phyloP scores from a whole-genome alignment of 441 rosid species.

The Isatis lusitanica region DNA sequence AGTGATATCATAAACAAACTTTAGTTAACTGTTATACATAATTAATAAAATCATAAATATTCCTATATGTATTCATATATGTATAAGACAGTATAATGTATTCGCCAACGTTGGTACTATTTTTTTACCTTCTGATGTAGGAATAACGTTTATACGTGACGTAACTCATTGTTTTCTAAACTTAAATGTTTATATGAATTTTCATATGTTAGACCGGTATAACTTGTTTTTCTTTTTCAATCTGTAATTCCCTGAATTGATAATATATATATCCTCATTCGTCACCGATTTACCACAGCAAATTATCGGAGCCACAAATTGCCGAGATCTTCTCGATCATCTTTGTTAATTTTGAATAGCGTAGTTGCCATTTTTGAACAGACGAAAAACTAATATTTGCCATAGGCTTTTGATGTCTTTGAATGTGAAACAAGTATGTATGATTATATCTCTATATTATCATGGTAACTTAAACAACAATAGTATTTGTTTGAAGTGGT shows the following conservation, averaged over 20 bases:
- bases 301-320: neutral
- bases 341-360: neutral
- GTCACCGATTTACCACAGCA: too few species aligned
- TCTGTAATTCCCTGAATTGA: neutral
- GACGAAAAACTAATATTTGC: neutral
- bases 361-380: neutral
- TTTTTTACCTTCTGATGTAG: neutral
- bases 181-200: neutral
- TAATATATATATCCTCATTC: neutral
- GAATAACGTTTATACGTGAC: neutral
- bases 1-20: neutral
- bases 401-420: conserved; percentile 25
- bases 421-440: conserved; percentile 36
- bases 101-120: neutral
- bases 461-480: conserved; percentile 34
- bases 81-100: too few species aligned
- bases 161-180: neutral
- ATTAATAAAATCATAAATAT: neutral
- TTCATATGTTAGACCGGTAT: neutral
- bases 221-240: neutral
- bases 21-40: neutral
- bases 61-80: too few species aligned
- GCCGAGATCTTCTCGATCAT: neutral
- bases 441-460: conserved; percentile 26
- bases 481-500: conserved; percentile 2